Conservation (phyloP, 352 stramenopile genomes). For the Phytophthora ohioensis region DNA sequence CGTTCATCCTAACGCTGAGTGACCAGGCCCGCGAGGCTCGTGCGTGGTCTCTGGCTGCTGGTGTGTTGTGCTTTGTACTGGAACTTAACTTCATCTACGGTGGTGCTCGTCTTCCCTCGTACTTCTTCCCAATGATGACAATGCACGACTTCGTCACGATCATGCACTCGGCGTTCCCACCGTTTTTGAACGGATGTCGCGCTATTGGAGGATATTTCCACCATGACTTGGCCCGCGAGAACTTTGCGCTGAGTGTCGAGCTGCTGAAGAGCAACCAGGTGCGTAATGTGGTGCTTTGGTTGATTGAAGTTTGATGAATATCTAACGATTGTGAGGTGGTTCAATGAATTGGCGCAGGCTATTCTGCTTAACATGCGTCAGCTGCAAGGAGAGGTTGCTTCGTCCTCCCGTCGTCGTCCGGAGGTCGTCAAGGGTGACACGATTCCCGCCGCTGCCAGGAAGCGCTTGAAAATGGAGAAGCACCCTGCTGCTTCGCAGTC, state of each 20-base stretch:
- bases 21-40: constrained; percentile 89
- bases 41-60: constrained; percentile 94
- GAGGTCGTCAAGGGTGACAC: constrained; percentile 64
- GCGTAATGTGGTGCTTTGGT: not conserved
- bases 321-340: constrained; percentile 5
- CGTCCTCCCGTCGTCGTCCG: constrained; percentile 55
- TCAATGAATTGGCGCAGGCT: constrained; percentile 40
- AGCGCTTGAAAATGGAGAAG: constrained; percentile 79
- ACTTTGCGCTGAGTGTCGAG: constrained; percentile 78
- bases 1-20: constrained; percentile 95
- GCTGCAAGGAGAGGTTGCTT: constrained; percentile 82
- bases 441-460: constrained; percentile 59
- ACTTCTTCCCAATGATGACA: constrained; percentile 83
- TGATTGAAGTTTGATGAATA: not conserved
- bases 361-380: constrained; percentile 84
- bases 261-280: constrained; percentile 87
- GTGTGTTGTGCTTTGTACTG: constrained; percentile 94
- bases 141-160: constrained; percentile 94
- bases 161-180: constrained; percentile 94
- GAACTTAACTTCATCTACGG: constrained; percentile 94
- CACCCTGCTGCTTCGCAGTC: constrained; percentile 27
- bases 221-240: constrained; percentile 71
- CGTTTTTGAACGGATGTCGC: constrained; percentile 97
- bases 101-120: constrained; percentile 56
- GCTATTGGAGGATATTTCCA: constrained; percentile 94